Conservation (phyloP, 2,329 filamentous ascomycete species). For the Ophiostoma montium region DNA sequence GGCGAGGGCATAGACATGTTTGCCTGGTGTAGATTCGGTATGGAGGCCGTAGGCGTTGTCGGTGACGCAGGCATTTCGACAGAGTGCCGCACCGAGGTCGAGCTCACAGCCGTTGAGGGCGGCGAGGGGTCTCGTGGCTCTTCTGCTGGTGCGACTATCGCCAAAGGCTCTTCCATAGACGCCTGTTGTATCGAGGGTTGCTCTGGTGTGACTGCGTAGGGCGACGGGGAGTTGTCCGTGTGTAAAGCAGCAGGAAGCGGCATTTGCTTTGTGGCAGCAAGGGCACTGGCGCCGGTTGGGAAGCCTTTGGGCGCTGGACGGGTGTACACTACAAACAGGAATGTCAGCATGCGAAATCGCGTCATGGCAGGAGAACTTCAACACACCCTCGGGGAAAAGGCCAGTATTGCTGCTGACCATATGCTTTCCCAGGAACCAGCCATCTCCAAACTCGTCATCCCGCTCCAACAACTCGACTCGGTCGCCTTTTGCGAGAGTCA, state of each 20-base stretch:
- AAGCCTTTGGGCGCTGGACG: slow-evolving; percentile 36
- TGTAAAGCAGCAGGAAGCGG: slow-evolving; percentile 1
- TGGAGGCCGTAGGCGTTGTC: slow-evolving; percentile 7
- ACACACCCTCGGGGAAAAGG: slow-evolving; percentile 68
- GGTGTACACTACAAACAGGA: slow-evolving; percentile 37
- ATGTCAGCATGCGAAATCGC: too few species aligned
- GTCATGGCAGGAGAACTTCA: too few species aligned
- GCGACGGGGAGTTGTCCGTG: neutral
- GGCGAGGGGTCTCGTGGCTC: neutral
- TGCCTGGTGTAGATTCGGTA: slow-evolving; percentile 14
- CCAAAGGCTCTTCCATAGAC: slow-evolving; percentile 12
- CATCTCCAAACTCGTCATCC: slow-evolving; percentile 80
- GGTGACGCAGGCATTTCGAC: slow-evolving; percentile 17
- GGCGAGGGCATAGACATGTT: neutral
- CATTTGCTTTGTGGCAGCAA: slow-evolving; percentile 10
- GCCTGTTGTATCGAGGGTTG: neutral
- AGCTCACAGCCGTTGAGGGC: neutral
- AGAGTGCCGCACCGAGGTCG: neutral
- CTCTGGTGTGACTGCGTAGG: neutral
- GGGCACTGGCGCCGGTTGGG: slow-evolving; percentile 17
- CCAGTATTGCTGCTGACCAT: slow-evolving; percentile 59
- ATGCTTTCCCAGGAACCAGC: slow-evolving; percentile 70
- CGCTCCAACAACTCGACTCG: slow-evolving; percentile 71
- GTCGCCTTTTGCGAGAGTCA: slow-evolving; percentile 74
- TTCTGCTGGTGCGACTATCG: neutral